Evolutionary conservation across 1,284 basidiomycete species (phyloP).

Genomic region (Meripilus lineatus): DNA sequence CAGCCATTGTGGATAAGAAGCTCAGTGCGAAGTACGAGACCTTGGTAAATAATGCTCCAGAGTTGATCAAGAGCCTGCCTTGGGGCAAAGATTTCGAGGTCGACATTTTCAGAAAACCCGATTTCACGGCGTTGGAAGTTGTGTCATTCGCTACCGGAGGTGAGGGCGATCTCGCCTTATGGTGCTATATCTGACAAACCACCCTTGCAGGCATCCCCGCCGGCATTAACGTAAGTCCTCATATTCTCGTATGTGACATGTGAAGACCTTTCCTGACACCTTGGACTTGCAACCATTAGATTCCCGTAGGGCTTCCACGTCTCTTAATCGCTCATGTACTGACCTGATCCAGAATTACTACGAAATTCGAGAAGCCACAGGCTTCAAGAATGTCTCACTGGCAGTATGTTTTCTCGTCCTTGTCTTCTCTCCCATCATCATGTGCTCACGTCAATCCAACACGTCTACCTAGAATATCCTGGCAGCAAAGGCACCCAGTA

Average conservation of each 20-base stretch:
- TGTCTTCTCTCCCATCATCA: not conserved
- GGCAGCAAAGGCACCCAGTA: constrained; percentile 78
- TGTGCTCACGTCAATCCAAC: not conserved
- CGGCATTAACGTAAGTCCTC: constrained; percentile 66
- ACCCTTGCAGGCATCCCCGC: constrained; percentile 63
- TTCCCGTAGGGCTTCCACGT: constrained; percentile 64
- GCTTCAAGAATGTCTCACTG: constrained; percentile 82
- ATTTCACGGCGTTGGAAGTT: constrained; percentile 81
- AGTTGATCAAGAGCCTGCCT: constrained; percentile 74
- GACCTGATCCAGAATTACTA: constrained; percentile 58
- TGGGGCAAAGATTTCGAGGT: constrained; percentile 85
- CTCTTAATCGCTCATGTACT: constrained; percentile 1
- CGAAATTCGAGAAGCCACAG: constrained; percentile 70
- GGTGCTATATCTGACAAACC: not conserved
- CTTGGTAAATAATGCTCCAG: constrained; percentile 69
- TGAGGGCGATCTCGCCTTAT: constrained; percentile 25
- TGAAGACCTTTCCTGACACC: not conserved
- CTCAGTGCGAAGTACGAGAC: constrained; percentile 76
- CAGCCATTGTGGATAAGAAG: constrained; percentile 81
- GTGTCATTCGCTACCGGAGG: constrained; percentile 79
- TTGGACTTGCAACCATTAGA: constrained; percentile 33
- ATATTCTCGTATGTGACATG: not conserved
- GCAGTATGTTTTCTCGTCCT: constrained; percentile 40
- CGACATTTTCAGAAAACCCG: constrained; percentile 78
- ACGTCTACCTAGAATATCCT: constrained; percentile 57